Percentiles rank a stretch among this genome's conserved stretches.
phyloP scores from a whole-genome alignment of 1,284 basidiomycete species.

The Tylopilus sp. region DNA sequence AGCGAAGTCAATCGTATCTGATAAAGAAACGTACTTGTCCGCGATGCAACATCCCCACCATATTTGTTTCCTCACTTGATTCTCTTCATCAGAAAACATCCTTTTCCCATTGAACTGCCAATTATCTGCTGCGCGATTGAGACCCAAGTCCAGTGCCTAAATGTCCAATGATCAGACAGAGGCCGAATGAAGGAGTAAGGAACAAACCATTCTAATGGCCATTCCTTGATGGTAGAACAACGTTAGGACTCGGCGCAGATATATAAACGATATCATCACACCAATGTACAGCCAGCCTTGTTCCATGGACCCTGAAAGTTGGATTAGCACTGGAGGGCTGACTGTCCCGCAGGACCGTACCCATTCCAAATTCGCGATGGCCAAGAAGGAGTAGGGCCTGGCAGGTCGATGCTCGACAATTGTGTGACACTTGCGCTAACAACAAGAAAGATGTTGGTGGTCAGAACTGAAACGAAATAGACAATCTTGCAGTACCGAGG shows the following conservation, averaged over 20 bases:
- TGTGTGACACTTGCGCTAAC: conserved; percentile 62
- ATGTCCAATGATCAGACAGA: conserved; percentile 4
- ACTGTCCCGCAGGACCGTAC: conserved; percentile 28
- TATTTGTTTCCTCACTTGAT: conserved; percentile 72
- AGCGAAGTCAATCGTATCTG: conserved; percentile 1
- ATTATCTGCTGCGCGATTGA: conserved; percentile 75
- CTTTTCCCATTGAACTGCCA: conserved; percentile 66
- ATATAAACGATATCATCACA: conserved; percentile 31
- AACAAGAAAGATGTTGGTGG: conserved; percentile 4
- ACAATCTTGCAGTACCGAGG: conserved; percentile 46
- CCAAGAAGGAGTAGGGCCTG: conserved; percentile 77
- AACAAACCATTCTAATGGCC: conserved; percentile 67
- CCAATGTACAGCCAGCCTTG: conserved; percentile 80
- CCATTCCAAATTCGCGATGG: conserved; percentile 80
- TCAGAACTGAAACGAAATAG: conserved; percentile 5
- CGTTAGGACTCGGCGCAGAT: not conserved
- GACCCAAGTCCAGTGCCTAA: conserved; percentile 78
- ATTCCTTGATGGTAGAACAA: conserved; percentile 46
- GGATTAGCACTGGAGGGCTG: conserved; percentile 8
- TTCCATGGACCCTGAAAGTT: conserved; percentile 57
- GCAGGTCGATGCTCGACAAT: conserved; percentile 64
- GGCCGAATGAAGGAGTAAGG: not conserved
- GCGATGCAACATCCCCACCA: conserved; percentile 80
- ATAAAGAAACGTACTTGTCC: conserved; percentile 54
- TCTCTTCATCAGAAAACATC: conserved; percentile 72